Conservation (phyloP, 345 rosid genomes). For the Eutrema japonicum region DNA sequence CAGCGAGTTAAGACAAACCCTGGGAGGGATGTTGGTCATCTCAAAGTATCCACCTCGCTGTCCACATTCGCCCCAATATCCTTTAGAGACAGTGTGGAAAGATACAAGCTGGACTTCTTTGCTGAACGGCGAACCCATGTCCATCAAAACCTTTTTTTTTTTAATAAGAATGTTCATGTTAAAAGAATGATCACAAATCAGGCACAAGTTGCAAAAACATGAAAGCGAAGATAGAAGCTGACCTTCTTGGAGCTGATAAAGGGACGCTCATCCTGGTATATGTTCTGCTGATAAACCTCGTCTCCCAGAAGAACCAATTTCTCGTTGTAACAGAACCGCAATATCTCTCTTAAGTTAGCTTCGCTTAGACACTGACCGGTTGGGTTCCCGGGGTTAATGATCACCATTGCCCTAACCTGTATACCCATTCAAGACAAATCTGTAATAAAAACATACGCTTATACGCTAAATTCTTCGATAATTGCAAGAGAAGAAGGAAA, state of each 20-base stretch:
- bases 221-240: slow-evolving; percentile 19
- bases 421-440: slow-evolving; percentile 18
- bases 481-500: slow-evolving; percentile 22
- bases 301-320: slow-evolving; percentile 87
- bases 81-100: slow-evolving; percentile 97
- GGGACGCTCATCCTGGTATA: slow-evolving; percentile 96
- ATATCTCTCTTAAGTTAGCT: slow-evolving; percentile 84
- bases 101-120: slow-evolving; percentile 92
- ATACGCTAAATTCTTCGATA: background rate
- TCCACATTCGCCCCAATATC: slow-evolving; percentile 99
- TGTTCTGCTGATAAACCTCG: slow-evolving; percentile 97
- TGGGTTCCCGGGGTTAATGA: slow-evolving; percentile 99
- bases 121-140: slow-evolving; percentile 83
- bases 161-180: slow-evolving; percentile 18
- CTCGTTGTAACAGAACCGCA: slow-evolving; percentile 78
- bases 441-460: slow-evolving; percentile 16
- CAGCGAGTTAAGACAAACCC: slow-evolving; percentile 52
- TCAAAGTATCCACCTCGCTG: slow-evolving; percentile 99
- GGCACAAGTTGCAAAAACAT: background rate
- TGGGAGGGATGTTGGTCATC: slow-evolving; percentile 94
- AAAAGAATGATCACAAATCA: slow-evolving; percentile 8
- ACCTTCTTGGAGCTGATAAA: slow-evolving; percentile 92
- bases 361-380: slow-evolving; percentile 98
- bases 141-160: slow-evolving; percentile 70
- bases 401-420: slow-evolving; percentile 98